These are phyloP conservation scores for Gossypium herbaceum DNA, from an alignment of 345 rosid species.

Conservation along the genomic window DNA sequence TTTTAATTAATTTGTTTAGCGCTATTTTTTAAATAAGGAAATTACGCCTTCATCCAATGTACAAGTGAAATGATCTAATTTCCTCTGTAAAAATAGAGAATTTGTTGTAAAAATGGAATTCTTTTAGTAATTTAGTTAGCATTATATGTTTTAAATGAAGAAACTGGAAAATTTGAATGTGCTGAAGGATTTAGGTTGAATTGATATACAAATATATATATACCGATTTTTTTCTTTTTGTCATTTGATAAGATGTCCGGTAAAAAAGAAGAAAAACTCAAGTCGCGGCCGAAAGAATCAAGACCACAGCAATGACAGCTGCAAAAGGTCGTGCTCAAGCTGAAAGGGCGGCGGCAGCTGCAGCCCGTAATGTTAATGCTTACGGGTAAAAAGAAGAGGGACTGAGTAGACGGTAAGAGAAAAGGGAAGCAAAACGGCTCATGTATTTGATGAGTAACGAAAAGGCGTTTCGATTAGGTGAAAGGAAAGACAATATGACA, in stretches of 20 bases:
- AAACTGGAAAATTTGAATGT: background rate
- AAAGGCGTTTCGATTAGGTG: constrained; percentile 85
- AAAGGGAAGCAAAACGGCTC: constrained; percentile 89
- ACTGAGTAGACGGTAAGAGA: constrained; percentile 98
- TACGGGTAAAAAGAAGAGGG: constrained; percentile 99
- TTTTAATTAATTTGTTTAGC: too few species aligned
- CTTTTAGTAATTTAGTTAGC: background rate
- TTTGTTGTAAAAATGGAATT: background rate
- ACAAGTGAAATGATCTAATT: too few species aligned
- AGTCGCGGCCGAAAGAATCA: constrained; percentile 85
- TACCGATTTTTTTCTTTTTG: background rate
- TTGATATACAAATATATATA: background rate
- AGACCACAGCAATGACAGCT: constrained; percentile 83
- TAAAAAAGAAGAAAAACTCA: constrained; percentile 76
- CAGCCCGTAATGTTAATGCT: constrained; percentile 89
- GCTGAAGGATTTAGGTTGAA: background rate
- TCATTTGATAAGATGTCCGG: constrained; percentile 56
- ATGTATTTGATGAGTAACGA: constrained; percentile 98
- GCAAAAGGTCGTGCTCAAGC: constrained; percentile 98
- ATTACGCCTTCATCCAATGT: too few species aligned
- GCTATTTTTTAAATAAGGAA: too few species aligned
- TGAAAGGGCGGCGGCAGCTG: constrained; percentile 90
- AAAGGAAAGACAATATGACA: constrained; percentile 73
- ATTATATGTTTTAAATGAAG: background rate
- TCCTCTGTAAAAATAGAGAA: background rate